Percentiles rank a stretch among this genome's conserved stretches.
Conservation (phyloP, 2,329 filamentous ascomycete genomes). For the Raffaelea albimanens region DNA sequence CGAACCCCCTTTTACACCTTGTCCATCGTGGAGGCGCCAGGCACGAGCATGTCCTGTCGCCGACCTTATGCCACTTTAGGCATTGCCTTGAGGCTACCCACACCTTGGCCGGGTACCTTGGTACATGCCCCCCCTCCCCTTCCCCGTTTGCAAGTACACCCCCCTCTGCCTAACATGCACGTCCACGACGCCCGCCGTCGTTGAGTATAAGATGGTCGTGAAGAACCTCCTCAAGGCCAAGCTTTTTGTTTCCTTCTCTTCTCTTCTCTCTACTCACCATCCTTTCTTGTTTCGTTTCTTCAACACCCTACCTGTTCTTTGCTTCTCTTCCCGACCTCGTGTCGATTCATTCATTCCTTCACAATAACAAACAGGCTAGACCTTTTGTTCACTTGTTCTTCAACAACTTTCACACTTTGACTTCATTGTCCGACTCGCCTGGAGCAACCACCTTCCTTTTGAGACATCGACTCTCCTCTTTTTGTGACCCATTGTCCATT, state of each 20-base stretch:
- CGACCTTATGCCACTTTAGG: too few relatives aligned
- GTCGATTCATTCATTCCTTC: slow-evolving; percentile 25
- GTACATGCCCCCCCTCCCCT: too few relatives aligned
- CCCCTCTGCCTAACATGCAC: too few relatives aligned
- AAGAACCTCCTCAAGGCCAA: slow-evolving; percentile 2
- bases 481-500: too few relatives aligned
- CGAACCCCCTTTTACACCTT: too few relatives aligned
- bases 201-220: slow-evolving; percentile 2
- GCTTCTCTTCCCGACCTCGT: slow-evolving; percentile 2
- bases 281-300: slow-evolving; percentile 5
- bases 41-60: too few relatives aligned
- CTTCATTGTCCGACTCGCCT: slow-evolving; percentile 24
- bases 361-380: slow-evolving; percentile 19
- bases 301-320: neutral
- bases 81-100: too few relatives aligned
- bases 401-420: slow-evolving; percentile 7
- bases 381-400: slow-evolving; percentile 19
- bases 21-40: too few relatives aligned
- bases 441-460: slow-evolving; percentile 30
- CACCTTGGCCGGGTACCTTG: too few relatives aligned
- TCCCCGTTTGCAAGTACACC: too few relatives aligned
- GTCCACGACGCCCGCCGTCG: too few relatives aligned
- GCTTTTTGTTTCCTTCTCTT: neutral
- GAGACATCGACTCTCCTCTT: neutral
- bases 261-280: slow-evolving; percentile 3